A percentile compares a stretch with the other conserved stretches of the same genome.
Conservation (phyloP, 2,329 filamentous ascomycete genomes). For the Arachnopeziza araneosa region DNA sequence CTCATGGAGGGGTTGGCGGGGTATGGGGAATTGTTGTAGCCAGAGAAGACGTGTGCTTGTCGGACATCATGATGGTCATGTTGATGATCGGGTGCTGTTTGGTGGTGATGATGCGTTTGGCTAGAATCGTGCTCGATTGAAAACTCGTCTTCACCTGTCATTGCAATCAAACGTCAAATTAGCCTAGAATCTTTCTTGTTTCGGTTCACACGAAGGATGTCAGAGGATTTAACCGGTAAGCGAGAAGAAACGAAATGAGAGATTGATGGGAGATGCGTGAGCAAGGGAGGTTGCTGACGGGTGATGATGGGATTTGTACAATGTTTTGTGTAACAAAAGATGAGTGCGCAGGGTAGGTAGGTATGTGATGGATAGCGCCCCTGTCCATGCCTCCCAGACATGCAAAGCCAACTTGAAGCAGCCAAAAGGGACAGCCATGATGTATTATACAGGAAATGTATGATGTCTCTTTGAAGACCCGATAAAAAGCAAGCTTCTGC, state of each 20-base stretch:
- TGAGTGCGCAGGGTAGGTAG: slow-evolving; percentile 22
- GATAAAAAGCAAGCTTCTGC: slow-evolving; percentile 16
- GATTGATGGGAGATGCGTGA: slow-evolving; percentile 2
- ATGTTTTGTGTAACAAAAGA: slow-evolving; percentile 19
- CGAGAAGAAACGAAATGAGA: slow-evolving; percentile 12
- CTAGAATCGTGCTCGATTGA: slow-evolving; percentile 36
- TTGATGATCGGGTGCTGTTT: slow-evolving; percentile 30
- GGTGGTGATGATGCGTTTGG: slow-evolving; percentile 51
- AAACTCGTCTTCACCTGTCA: slow-evolving; percentile 56
- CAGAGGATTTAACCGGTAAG: slow-evolving; percentile 26
- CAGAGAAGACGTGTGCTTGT: slow-evolving; percentile 67
- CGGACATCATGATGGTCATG: slow-evolving; percentile 57
- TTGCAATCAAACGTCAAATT: slow-evolving; percentile 23
- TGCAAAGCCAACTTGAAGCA: slow-evolving; percentile 12
- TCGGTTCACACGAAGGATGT: neutral
- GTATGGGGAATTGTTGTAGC: slow-evolving; percentile 56
- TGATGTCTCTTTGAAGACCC: slow-evolving; percentile 16
- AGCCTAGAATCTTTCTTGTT: slow-evolving; percentile 19
- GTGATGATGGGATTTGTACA: slow-evolving; percentile 19
- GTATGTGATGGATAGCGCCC: slow-evolving; percentile 14
- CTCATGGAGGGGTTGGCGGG: slow-evolving; percentile 60
- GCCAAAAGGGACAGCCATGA: slow-evolving; percentile 29
- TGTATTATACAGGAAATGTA: slow-evolving; percentile 33
- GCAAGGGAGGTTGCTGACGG: slow-evolving; percentile 8
- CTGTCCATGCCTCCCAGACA: slow-evolving; percentile 10